Evolutionary conservation across 768 basidiomycete species (phyloP), one percentile per base, ranked within the genome.

Genomic region (Calocera cornea): DNA sequence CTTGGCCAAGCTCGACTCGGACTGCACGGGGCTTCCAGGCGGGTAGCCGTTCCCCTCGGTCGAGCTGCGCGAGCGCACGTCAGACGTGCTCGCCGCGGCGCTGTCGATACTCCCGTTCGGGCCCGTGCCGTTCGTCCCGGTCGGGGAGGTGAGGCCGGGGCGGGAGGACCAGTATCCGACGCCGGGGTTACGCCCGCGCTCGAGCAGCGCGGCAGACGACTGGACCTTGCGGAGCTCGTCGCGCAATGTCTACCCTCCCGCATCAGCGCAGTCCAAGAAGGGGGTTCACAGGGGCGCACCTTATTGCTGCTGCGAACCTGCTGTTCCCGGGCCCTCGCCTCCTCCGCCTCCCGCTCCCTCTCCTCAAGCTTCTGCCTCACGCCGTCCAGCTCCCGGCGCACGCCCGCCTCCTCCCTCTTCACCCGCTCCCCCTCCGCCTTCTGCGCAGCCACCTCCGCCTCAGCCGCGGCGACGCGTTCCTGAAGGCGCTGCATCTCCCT

Each of bases 221-320:
- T 98, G 97, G 1, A 99, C 87, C 75, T 98, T 98, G 44, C 93
- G 87, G 54, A 99, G 77, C 74, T 99, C 95, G 65, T 98, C 97
- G 10, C 95, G 87, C 19, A 98, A 79, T 0, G 86, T 91, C 91
- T 95, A n/a, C n/a, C n/a, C n/a, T n/a, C n/a, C n/a, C n/a, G 73
- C 49, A 65, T n/a, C 10, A 36, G 34, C 47, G 38, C 19, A 22
- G n/a, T 60, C 31, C 36, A 67, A 8, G n/a, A n/a, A n/a, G n/a
- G n/a, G n/a, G n/a, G n/a, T n/a, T n/a, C n/a, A n/a, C n/a, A n/a
- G n/a, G n/a, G n/a, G 68, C 77, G 66, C 71, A 88, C 93, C 82
- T 93, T 95, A 76, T 92, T 95, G 65, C 83, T 86, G 8, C 83
- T 74, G 65, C 87, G 85, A 33, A 92, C 73, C 69, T 91, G 88